Base-by-base conservation (phyloP, 768 basidiomycete species). In the Fomitopsis serialis region DNA sequence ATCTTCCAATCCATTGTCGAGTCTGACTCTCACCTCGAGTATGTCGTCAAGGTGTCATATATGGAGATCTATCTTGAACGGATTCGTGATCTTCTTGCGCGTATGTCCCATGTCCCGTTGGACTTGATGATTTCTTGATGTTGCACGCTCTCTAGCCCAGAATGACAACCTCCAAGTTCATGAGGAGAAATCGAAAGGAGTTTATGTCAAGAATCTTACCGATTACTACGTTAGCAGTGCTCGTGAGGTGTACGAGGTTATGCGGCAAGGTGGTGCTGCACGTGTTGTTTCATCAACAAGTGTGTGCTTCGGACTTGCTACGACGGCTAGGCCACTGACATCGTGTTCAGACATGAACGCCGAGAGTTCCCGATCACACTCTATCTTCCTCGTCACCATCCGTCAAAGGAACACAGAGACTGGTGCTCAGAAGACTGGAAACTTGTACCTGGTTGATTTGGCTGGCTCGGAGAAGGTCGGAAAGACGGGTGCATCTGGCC, bases 61-160 rank as follows among this genome's bases (percentile, higher is more conserved):
- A 98, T 99, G 96, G 97, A 99, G 74, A 98, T 99, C 55, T 99
- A 99, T 71, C 79, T 98, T 56, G 97, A 99, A 71, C 84, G 87
- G 57, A 92, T 99, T 60, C 81, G 95, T 49, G 97, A 99, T 78
- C 73, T 99, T 52, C 79, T 99, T 50, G 88, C 93, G 55, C 97
- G 96, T 98, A 70, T 66, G 96, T 81, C 12, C 45, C 34, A 22
- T 24, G 36, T n/a, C 36, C 23, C 23, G 13, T 32, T 19, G 23
- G 29, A 43, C 42, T 42, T 15, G 23, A 5, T 6, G 29, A 6
- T 5, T 32, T 32, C 11, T 27, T 45, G 48, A n/a, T 32, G 42
- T 23, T 25, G 3, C 23, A 6, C 21, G 22, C n/a, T n/a, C 43
- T 52, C 35, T 61, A 85, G 96, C 97, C 36, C 92, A 95, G 74